Evolutionary conservation across 306 rosid genomes (phyloP), one percentile per base, ranked within the genome.

Genomic region (Argentina anserina): DNA sequence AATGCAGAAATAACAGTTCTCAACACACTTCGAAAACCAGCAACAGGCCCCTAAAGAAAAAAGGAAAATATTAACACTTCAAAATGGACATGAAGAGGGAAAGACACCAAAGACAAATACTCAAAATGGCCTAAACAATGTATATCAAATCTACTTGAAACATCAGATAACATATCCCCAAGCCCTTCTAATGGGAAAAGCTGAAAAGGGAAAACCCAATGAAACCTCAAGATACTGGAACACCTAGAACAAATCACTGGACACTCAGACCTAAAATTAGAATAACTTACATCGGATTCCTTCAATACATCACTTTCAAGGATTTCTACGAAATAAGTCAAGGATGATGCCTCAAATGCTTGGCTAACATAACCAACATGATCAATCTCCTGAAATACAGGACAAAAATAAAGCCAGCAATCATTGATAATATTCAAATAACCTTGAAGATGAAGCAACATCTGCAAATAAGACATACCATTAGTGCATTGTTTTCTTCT

Each of bases 341-440:
- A 83, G 60, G 92, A 84, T 76, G 82, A 87, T 9, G 94, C 91
- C 63, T 94, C 94, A 45, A 89, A 89, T 43, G 96, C 97, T 83
- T 91, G 98, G 61, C 91, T 88, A 80, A 89, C 92, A 87, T 93
- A 93, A 76, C 90, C 88, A 81, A 85, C 84, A 76, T 93, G 98
- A 86, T 90, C 97, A 74, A 93, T 86, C 73, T 93, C 98, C 97
- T 93, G 94, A 52, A 31, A 65, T 71, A 76, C 66, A 58, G 56
- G 65, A 64, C 11, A 56, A 64, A 66, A 45, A 65, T 18, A 40
- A 70, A 76, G 70, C 36, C 50, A 74, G 71, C 81, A 68, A 85
- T 70, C 53, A 45, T 61, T 60, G 39, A 70, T 65, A 58, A 47
- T 56, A 69, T 47, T 70, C 36, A 62, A 46, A 59, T 43, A 69